phyloP scores from a whole-genome alignment of 139 green algal genomes.

The Chlorella sp. region DNA sequence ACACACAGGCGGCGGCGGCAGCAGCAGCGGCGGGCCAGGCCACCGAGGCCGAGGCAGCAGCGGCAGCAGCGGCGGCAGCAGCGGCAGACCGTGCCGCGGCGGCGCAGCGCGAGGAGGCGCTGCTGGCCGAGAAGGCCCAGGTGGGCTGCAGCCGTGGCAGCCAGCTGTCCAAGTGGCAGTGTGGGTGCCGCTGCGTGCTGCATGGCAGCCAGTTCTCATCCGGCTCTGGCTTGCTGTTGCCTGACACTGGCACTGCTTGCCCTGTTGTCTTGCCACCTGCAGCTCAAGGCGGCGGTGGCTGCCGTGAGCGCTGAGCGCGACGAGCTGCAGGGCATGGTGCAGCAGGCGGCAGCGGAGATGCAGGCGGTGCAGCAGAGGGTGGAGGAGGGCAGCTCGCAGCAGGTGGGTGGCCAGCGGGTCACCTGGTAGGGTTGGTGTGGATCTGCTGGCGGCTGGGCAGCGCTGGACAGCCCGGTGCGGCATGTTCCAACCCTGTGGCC shows the following conservation, averaged over 20 bases:
- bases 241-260: background rate
- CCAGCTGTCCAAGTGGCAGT: background rate
- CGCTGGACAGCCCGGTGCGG: too few relatives aligned
- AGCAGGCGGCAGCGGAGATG: constrained; percentile 29
- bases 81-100: constrained; percentile 18
- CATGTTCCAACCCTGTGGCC: too few relatives aligned
- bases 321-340: constrained; percentile 43
- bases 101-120: constrained; percentile 22
- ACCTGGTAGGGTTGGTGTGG: background rate
- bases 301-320: constrained; percentile 41
- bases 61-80: background rate
- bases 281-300: constrained; percentile 60
- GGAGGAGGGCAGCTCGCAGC: constrained; percentile 7
- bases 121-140: constrained; percentile 36
- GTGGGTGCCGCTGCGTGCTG: background rate
- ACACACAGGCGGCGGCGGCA: constrained; percentile 18
- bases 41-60: background rate
- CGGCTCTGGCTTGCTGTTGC: background rate
- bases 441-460: background rate
- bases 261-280: background rate
- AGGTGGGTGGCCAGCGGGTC: background rate
- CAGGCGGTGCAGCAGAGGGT: background rate
- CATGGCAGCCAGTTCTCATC: background rate
- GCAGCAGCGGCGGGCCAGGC: background rate
- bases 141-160: background rate